phyloP scores from a whole-genome alignment of 148 eudicot species.

The Fagopyrum homotropicum region DNA sequence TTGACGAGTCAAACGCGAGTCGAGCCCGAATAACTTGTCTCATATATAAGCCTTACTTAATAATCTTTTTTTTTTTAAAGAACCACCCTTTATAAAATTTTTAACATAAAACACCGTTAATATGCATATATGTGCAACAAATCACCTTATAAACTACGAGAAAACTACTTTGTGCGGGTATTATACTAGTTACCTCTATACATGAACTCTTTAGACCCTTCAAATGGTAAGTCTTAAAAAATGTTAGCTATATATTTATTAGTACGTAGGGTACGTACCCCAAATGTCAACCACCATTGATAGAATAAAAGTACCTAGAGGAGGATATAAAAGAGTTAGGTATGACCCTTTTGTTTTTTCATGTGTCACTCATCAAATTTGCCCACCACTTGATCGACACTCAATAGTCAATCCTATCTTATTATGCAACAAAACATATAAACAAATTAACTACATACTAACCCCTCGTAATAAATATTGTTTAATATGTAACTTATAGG shows the following conservation, averaged over 20 bases:
- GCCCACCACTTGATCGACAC: neutral
- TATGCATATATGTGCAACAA: too few relatives aligned
- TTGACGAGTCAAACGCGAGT: too few relatives aligned
- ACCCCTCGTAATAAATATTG: neutral
- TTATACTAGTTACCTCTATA: neutral
- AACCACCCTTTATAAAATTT: too few relatives aligned
- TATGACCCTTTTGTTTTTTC: slow-evolving; percentile 10
- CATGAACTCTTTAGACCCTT: slow-evolving; percentile 1
- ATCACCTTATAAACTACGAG: too few relatives aligned
- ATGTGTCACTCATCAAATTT: neutral
- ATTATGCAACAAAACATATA: neutral
- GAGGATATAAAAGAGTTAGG: neutral
- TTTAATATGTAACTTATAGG: neutral
- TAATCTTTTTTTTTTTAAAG: too few relatives aligned
- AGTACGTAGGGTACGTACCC: neutral
- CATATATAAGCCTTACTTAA: too few relatives aligned
- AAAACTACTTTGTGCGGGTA: too few relatives aligned
- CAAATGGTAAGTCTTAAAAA: neutral
- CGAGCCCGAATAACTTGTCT: too few relatives aligned
- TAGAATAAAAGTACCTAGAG: neutral
- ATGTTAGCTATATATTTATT: neutral
- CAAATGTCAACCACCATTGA: slow-evolving; percentile 3
- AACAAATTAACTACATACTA: neutral
- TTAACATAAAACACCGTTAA: too few relatives aligned
- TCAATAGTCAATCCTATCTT: neutral